Conservation (phyloP, 2,329 filamentous ascomycete genomes). For the Clonostachys byssicola region DNA sequence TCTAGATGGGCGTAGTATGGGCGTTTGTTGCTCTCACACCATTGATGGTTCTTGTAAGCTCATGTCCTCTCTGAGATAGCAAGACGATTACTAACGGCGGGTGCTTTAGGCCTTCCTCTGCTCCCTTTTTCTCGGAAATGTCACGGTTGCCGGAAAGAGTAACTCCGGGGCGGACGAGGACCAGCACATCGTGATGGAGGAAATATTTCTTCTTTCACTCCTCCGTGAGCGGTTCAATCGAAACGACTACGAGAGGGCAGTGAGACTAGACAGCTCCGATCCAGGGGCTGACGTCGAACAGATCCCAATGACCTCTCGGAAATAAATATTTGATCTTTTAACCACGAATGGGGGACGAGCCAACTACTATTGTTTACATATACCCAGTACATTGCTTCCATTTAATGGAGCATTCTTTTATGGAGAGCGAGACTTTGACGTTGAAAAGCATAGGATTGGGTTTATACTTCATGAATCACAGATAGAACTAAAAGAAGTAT, state of each 20-base stretch:
- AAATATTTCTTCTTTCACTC: constrained; percentile 19
- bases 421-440: too few relatives aligned
- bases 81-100: constrained; percentile 3
- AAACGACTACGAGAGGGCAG: not conserved
- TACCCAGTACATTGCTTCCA: too few relatives aligned
- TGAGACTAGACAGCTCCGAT: not conserved
- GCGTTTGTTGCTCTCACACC: constrained; percentile 59
- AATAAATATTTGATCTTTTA: too few relatives aligned
- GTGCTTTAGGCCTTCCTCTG: constrained; percentile 14
- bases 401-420: too few relatives aligned
- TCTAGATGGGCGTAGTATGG: constrained; percentile 54
- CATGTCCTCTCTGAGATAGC: not conserved
- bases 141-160: constrained; percentile 16
- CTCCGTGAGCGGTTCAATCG: constrained; percentile 4
- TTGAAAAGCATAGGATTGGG: too few relatives aligned
- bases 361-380: too few relatives aligned
- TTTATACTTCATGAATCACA: too few relatives aligned
- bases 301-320: too few relatives aligned
- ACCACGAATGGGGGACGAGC: too few relatives aligned
- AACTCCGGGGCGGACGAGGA: constrained; percentile 16
- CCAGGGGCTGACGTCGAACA: too few relatives aligned
- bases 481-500: too few relatives aligned
- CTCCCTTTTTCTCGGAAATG: constrained; percentile 20
- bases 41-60: constrained; percentile 41
- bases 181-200: constrained; percentile 17